A percentile compares a stretch with the other conserved stretches of the same genome.
Conservation (phyloP, 2,329 filamentous ascomycete genomes). For the Coniosporium tulheliwenetii region DNA sequence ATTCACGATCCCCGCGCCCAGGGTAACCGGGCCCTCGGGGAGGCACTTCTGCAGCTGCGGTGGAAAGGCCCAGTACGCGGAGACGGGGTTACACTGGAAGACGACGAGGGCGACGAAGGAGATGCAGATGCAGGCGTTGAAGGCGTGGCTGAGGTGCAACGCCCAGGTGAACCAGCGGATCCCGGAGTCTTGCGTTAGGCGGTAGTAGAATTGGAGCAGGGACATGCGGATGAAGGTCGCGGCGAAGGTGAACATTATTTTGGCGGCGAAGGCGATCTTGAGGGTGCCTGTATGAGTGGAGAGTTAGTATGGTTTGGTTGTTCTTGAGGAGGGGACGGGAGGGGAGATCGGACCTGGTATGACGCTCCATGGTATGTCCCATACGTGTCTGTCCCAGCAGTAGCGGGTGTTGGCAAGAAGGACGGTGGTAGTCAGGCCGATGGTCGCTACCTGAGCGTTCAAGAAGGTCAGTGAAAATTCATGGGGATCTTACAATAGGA, state of each 20-base stretch:
- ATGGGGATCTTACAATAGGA: neutral
- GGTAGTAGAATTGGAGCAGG: slow-evolving; percentile 30
- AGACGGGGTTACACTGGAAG: slow-evolving; percentile 24
- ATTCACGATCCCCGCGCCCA: slow-evolving; percentile 26
- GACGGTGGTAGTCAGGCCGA: slow-evolving; percentile 21
- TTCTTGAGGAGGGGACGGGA: neutral
- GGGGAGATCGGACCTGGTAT: slow-evolving; percentile 3
- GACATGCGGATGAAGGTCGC: slow-evolving; percentile 27
- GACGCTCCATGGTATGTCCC: slow-evolving; percentile 18
- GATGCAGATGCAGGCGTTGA: slow-evolving; percentile 21
- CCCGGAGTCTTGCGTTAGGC: slow-evolving; percentile 24
- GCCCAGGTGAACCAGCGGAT: slow-evolving; percentile 22
- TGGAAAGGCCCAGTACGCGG: slow-evolving; percentile 25
- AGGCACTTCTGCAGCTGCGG: slow-evolving; percentile 18
- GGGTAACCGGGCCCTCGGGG: slow-evolving; percentile 22
- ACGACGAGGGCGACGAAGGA: slow-evolving; percentile 19
- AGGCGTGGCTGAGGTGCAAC: slow-evolving; percentile 21
- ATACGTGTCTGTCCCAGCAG: slow-evolving; percentile 28
- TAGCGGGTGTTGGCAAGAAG: slow-evolving; percentile 24
- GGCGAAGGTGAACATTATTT: slow-evolving; percentile 24
- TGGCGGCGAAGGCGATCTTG: slow-evolving; percentile 26
- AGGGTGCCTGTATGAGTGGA: slow-evolving; percentile 6
- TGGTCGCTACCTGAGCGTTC: slow-evolving; percentile 15
- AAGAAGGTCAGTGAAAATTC: neutral
- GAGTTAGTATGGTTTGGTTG: neutral